Base-by-base conservation (phyloP, 2,329 filamentous ascomycete species). In the Phoma herbarum region DNA sequence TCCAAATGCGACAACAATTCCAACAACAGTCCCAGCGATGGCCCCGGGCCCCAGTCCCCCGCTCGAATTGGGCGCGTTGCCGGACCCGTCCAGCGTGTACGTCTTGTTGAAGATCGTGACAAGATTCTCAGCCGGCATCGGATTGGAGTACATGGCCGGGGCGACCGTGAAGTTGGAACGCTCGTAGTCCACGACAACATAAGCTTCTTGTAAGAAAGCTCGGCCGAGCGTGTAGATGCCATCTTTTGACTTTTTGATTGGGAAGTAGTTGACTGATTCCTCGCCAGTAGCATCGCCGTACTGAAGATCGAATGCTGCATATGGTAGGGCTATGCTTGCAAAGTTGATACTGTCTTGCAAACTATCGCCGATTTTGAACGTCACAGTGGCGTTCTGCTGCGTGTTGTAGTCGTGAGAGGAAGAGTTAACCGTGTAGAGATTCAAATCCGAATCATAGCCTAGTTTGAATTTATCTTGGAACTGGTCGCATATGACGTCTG, bases 151-250 rank as follows among this genome's bases (percentile, higher is more conserved):
- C 11, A 43, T 44, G 5, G 72, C 72, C 16, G 64, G 70, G 2
- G 70, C 70, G 11, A 78, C 57, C 6, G 69, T 73, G 44, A 78
- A 77, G 46, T 73, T 75, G 10, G 52, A n/a, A 2, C 66, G 64
- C 23, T 77, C 74, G 47, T 77, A 77, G 52, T 78, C 74, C 14
- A 76, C 75, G 29, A 75, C 47, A 1, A 78, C 53, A 33, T 78
- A 78, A 1, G 76, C 70, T 56, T 78, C 75, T 48, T 78, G 76
- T 0, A 78, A 51, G 26, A 78, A 73, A 0, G 75, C 66, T 2
- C 76, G 73, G 0, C 76, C 76, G 1, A 78, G 57, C 4, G 75
- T 67, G 23, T 55, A 71, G 0, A 62, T 22, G 0, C 69, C 70
- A 18, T 66, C 65, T 1, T 56, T 55, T 0, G 74, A 72, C 25